Evolutionary conservation across 192 early-diverging fungal species (phyloP).

Genomic region (Backusella psychrophila): DNA sequence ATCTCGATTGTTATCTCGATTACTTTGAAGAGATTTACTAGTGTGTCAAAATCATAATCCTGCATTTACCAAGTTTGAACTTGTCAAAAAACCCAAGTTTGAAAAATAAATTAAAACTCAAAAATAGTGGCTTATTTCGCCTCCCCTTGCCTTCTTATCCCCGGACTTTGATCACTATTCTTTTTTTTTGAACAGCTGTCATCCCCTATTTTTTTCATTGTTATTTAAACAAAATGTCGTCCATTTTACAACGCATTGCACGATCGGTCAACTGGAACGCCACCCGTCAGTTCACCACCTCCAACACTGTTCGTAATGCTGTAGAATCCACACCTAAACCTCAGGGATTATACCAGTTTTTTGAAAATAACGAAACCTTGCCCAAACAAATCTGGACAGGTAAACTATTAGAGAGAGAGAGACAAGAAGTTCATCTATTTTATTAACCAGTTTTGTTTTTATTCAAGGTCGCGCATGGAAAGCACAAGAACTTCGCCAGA

Average conservation of each 20-base stretch:
- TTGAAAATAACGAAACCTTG: conserved; percentile 33
- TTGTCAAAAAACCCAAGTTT: too few relatives aligned
- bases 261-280: not conserved
- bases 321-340: not conserved
- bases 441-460: not conserved
- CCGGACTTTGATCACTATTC: not conserved
- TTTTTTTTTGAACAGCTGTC: not conserved
- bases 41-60: too few relatives aligned
- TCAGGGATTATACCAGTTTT: conserved; percentile 33
- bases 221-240: conserved; percentile 8
- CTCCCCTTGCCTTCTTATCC: not conserved
- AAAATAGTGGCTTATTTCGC: conserved; percentile 4
- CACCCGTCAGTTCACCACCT: conserved; percentile 16
- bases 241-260: conserved; percentile 14
- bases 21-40: too few relatives aligned
- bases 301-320: not conserved
- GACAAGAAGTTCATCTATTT: not conserved
- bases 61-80: too few relatives aligned
- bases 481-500: conserved; percentile 83
- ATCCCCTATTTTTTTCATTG: not conserved
- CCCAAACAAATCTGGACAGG: conserved; percentile 35
- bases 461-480: conserved; percentile 81
- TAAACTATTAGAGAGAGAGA: conserved; percentile 2
- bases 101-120: not conserved
- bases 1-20: too few relatives aligned